Conservation (phyloP, 306 rosid genomes). For the Cucumis sativus region Cucumber_9930_V3 NC_026659.2:4100001-4100500, state of each 20-base stretch:
- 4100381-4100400: not conserved
- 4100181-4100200: not conserved
- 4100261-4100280: not conserved
- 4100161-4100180: not conserved
- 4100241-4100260: slow-evolving; percentile 3
- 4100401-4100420: no score
- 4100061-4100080: not conserved
- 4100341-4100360: not conserved
- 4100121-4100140: not conserved
- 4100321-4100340: not conserved
- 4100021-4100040: not conserved
- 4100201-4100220: slow-evolving; percentile 6
- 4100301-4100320: not conserved
- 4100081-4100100: not conserved
- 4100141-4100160: not conserved
- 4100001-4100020: not conserved
- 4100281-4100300: not conserved
- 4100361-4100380: not conserved
- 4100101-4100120: not conserved
- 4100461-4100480: not conserved
- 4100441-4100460: not conserved
- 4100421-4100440: no score
- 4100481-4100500: not conserved
- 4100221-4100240: not conserved
- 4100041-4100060: not conserved